A percentile compares a stretch with the other conserved stretches of the same genome.
phyloP scores from a whole-genome alignment of 169 alveolate genomes.

The Cryptosporidium parvum region DNA sequence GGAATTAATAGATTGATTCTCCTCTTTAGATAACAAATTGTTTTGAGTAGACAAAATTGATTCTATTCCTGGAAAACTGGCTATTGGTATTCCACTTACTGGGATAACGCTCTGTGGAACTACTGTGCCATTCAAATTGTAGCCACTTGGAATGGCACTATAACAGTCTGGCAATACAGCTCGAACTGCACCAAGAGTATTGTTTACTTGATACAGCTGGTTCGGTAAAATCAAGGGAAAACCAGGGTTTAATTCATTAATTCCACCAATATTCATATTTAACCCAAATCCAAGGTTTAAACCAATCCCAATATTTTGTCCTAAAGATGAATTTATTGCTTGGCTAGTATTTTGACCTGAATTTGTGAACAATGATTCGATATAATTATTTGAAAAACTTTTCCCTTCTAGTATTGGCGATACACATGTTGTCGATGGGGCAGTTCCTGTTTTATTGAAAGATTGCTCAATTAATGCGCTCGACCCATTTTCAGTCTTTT shows the following conservation, averaged over 20 bases:
- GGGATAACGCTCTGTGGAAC: conserved; percentile 23
- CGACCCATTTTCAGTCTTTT: conserved; percentile 1
- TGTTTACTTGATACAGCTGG: conserved; percentile 24
- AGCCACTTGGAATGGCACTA: conserved; percentile 14
- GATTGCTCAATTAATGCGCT: conserved; percentile 23
- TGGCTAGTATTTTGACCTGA: conserved; percentile 19
- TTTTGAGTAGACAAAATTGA: not conserved
- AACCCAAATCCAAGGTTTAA: conserved; percentile 35
- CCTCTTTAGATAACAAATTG: conserved; percentile 6
- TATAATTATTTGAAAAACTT: conserved; percentile 13
- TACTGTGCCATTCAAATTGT: conserved; percentile 1
- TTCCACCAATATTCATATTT: conserved; percentile 21
- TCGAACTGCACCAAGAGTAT: conserved; percentile 13
- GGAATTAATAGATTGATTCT: conserved; percentile 15
- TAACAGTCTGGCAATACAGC: conserved; percentile 39
- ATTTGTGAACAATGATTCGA: conserved; percentile 36
- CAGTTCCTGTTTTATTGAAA: conserved; percentile 9
- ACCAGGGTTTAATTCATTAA: conserved; percentile 25
- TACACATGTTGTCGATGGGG: conserved; percentile 69
- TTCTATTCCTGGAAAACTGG: conserved; percentile 29
- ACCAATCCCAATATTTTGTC: conserved; percentile 49
- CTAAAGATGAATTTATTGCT: not conserved
- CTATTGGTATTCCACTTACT: conserved; percentile 6
- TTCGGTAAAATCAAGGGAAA: conserved; percentile 11
- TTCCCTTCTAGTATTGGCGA: conserved; percentile 69